Percentiles rank a stretch among this genome's conserved stretches.
Conservation (phyloP, 179 eudicot species). For the Silene coronaria region DNA sequence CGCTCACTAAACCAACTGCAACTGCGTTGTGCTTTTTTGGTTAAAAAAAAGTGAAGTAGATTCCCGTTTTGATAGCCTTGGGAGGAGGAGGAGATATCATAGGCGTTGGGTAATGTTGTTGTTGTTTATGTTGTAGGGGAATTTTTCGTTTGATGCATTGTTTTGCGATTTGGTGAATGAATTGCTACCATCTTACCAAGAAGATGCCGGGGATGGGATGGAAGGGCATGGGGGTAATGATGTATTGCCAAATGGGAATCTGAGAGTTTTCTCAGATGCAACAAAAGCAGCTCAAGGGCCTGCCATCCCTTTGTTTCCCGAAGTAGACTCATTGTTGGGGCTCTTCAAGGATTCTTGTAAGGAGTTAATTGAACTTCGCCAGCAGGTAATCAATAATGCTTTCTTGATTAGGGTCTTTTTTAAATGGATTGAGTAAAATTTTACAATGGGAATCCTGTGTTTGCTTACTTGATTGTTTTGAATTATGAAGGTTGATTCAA, state of each 20-base stretch:
- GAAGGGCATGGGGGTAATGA: constrained; percentile 60
- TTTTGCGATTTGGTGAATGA: constrained; percentile 90
- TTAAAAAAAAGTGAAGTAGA: not conserved
- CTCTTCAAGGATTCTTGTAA: constrained; percentile 82
- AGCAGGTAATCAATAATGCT: constrained; percentile 43
- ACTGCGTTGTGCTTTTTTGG: not conserved
- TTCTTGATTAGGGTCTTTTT: not conserved
- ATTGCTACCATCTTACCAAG: constrained; percentile 72
- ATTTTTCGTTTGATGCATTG: constrained; percentile 94
- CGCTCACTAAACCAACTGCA: not conserved
- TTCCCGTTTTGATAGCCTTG: not conserved
- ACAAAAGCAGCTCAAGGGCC: constrained; percentile 49
- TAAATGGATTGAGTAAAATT: not conserved
- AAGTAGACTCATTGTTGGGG: constrained; percentile 73
- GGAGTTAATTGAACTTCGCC: constrained; percentile 76
- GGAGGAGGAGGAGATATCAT: not conserved
- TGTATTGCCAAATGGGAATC: constrained; percentile 50
- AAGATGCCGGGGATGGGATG: constrained; percentile 51
- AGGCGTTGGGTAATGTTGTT: not conserved
- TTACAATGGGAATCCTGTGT: not conserved
- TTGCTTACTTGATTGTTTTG: constrained; percentile 14
- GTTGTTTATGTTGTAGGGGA: constrained; percentile 47
- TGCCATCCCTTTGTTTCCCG: constrained; percentile 77
- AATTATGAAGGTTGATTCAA: constrained; percentile 65
- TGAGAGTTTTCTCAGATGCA: constrained; percentile 38